phyloP scores from a whole-genome alignment of 1,284 basidiomycete genomes.

The Rhizoctonia solani region DNA sequence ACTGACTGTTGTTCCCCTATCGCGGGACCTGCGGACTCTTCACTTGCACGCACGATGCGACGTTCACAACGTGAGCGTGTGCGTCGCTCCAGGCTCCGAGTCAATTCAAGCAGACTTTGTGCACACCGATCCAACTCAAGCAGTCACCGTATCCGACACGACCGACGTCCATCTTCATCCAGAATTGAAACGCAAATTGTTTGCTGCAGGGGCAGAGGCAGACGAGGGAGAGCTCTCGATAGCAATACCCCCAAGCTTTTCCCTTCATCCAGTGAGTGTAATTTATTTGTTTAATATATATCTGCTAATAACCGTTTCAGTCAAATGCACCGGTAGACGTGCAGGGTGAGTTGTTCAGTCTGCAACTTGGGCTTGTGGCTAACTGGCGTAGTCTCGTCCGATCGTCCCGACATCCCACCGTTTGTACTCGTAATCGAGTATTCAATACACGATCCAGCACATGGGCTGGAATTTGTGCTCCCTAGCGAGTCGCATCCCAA shows the following conservation, averaged over 20 bases:
- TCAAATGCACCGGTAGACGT: slow-evolving; percentile 35
- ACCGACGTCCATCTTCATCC: slow-evolving; percentile 89
- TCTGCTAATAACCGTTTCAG: slow-evolving; percentile 36
- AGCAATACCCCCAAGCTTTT: slow-evolving; percentile 80
- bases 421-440: slow-evolving; percentile 15
- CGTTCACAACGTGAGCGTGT: slow-evolving; percentile 64
- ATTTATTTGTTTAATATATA: slow-evolving; percentile 36
- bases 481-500: slow-evolving; percentile 82
- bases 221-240: slow-evolving; percentile 96
- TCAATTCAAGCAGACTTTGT: slow-evolving; percentile 68
- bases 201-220: slow-evolving; percentile 84
- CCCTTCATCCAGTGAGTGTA: slow-evolving; percentile 57
- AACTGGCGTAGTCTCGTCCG: slow-evolving; percentile 2
- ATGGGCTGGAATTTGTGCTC: slow-evolving; percentile 85
- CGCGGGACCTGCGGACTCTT: slow-evolving; percentile 73
- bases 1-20: slow-evolving; percentile 80
- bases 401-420: slow-evolving; percentile 30
- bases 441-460: slow-evolving; percentile 69
- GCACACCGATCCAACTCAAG: slow-evolving; percentile 75
- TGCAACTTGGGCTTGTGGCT: slow-evolving; percentile 4
- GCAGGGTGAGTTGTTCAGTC: slow-evolving; percentile 35
- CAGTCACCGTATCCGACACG: slow-evolving; percentile 68
- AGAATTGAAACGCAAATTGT: slow-evolving; percentile 91
- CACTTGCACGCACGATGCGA: slow-evolving; percentile 81
- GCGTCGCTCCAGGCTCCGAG: slow-evolving; percentile 57